Conservation (phyloP, 2,329 filamentous ascomycete species). For the Aspergillus sojae region DNA sequence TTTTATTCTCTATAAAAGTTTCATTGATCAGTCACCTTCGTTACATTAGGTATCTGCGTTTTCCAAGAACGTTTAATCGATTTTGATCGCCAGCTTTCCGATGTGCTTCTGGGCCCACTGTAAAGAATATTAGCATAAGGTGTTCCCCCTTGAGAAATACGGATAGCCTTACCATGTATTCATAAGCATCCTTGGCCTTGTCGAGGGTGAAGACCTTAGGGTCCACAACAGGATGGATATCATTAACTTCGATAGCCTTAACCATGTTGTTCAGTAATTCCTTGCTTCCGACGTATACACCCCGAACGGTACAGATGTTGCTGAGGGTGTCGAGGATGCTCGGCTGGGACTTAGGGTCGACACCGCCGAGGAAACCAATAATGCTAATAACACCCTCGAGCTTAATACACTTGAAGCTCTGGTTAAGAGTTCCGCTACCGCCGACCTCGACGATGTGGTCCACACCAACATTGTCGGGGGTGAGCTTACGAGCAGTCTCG, state of each 20-base stretch:
- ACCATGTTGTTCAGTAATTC: slow-evolving; percentile 63
- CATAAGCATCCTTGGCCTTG: slow-evolving; percentile 56
- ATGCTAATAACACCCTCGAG: slow-evolving; percentile 59
- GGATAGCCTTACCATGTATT: slow-evolving; percentile 50
- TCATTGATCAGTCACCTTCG: neutral
- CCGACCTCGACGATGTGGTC: slow-evolving; percentile 69
- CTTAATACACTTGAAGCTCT: slow-evolving; percentile 58
- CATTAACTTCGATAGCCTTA: slow-evolving; percentile 58
- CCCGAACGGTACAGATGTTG: slow-evolving; percentile 58
- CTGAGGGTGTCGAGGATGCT: slow-evolving; percentile 55
- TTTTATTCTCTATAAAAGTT: neutral
- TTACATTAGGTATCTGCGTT: neutral
- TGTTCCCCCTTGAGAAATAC: neutral
- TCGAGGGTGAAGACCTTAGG: slow-evolving; percentile 58
- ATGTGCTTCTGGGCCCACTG: slow-evolving; percentile 57
- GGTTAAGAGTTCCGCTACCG: slow-evolving; percentile 61
- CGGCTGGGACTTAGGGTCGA: slow-evolving; percentile 50
- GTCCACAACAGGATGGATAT: slow-evolving; percentile 63
- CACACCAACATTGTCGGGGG: slow-evolving; percentile 56
- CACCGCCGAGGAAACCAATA: slow-evolving; percentile 61
- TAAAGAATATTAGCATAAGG: slow-evolving; percentile 22
- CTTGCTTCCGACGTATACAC: slow-evolving; percentile 59
- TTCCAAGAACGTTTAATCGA: slow-evolving; percentile 26
- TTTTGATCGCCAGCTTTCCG: slow-evolving; percentile 57
- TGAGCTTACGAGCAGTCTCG: slow-evolving; percentile 55